Base-by-base conservation (phyloP, 2,329 filamentous ascomycete species). In the Paraconiothyrium sp. region DNA sequence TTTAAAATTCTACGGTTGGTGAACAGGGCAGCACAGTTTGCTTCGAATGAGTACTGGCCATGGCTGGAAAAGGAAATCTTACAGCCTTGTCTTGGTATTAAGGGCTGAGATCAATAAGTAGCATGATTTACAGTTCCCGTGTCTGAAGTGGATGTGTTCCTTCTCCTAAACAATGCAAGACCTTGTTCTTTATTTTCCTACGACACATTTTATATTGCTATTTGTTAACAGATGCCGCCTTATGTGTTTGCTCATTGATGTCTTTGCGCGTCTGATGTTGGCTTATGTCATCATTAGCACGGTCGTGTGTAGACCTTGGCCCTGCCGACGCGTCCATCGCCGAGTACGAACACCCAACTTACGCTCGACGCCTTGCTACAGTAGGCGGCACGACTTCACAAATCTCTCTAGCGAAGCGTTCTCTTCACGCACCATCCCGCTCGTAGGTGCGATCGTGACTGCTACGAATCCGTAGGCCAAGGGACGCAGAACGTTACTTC, bases 261-360 rank as follows among this genome's bases (percentile, higher is more conserved):
- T 20, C 14, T 5, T 16, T 16, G 14, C 37, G 34, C 34, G 34
- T 6, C 34, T 35, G 34, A 43, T 13, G 30, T 30, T 55, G 37
- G 52, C 52, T 55, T 55, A 46, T 55, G 52, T 55, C 37, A 55
- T 46, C 22, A 44, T 55, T 55, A 27, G 52, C 52, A 55, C 52
- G 16, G 52, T 55, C 10, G 52, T 30, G 35, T 46, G 43, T 46
- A 46, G 22, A 55, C 52, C 35, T 55, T 32, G 37, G 52, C 27
- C 30, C 52, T 44, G 20, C 52, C 3, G 37, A 44, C 52, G 52
- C 52, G 52, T 44, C 52, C 35, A 55, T 27, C 14, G n/a, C 9
- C 52, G 27, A 44, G 14, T 16, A 43, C 43, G 22, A 46, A 3
- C 43, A 30, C 52, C 52, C 35, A 55, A 24, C 39, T 55, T 27